Percentiles rank a stretch among this genome's conserved stretches.
Evolutionary conservation across 1,284 basidiomycete genomes (phyloP).

Genomic region (Pisolithus thermaeus): DNA sequence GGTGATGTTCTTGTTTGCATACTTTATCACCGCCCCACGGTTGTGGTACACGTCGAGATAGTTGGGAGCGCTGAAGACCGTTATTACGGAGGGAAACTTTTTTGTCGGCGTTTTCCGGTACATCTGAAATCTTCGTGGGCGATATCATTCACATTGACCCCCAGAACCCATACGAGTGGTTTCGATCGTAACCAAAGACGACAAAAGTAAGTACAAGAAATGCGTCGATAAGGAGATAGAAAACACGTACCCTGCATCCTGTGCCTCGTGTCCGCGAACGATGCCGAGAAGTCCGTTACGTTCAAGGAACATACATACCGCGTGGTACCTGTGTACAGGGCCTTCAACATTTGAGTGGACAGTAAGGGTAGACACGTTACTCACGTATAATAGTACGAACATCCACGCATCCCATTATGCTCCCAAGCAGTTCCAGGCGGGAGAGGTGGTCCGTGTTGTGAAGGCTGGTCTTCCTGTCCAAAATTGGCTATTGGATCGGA

Average conservation of each 20-base stretch:
- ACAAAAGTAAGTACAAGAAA: neutral
- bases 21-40: conserved; percentile 92
- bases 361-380: conserved; percentile 24
- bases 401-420: conserved; percentile 89
- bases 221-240: conserved; percentile 9
- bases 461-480: conserved; percentile 49
- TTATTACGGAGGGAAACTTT: conserved; percentile 77
- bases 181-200: neutral
- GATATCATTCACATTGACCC: neutral
- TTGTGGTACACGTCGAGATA: conserved; percentile 87
- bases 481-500: conserved; percentile 85
- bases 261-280: conserved; percentile 96
- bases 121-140: conserved; percentile 59
- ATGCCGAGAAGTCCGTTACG: conserved; percentile 89
- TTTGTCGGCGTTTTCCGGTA: conserved; percentile 35
- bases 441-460: conserved; percentile 20
- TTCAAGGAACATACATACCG: conserved; percentile 92
- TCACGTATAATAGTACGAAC: conserved; percentile 92
- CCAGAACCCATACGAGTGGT: no score
- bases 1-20: conserved; percentile 97
- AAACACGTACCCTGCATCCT: conserved; percentile 79
- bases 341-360: neutral
- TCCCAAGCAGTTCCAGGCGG: conserved; percentile 56
- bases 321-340: conserved; percentile 63
- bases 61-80: conserved; percentile 84